Base-by-base conservation (phyloP, 1,139 yeast species). In the Candida sojae region DNA sequence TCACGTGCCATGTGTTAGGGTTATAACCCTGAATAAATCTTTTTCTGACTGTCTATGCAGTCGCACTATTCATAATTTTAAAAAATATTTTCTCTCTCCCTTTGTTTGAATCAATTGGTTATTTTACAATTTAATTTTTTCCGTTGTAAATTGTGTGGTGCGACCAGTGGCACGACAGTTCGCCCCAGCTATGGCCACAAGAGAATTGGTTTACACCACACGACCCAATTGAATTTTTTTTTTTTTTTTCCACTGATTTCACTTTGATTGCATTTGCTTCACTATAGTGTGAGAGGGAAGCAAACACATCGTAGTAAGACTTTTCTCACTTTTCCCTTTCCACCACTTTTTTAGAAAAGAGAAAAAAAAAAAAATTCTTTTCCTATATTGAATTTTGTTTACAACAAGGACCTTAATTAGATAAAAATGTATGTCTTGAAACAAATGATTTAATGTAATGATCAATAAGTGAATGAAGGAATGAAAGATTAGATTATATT, bases 391-490 rank as follows among this genome's bases (percentile, higher is more conserved):
- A 40, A 40, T 32, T 40, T 23, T 30, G 43, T 32, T 40, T 41
- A 33, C n/a, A 29, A 26, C 38, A 42, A 25, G 33, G 44, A 42
- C 39, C 35, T 43, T 36, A 41, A 50, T 46, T 48, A 51, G 52
- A 45, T 45, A 41, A 55, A 51, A 52, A 54, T 54, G 59, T 55
- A 55, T 53, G 58, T 55, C 28, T 8, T 21, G 28, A 35, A 4
- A 5, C 6, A 6, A 8, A 21, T 21, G 11, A 5, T 36, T 25
- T 36, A 25, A 11, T 25, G 39, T 17, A 36, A 9, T 36, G 39
- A 36, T 36, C 39, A 33, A 13, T 12, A 33, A 7, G 29, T 6
- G 9, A 8, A 26, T 26, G 29, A 8, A 26, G 3, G 21, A 17
- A 17, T 17, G 21, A 17, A 17, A 17, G 21, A 17, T 3, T 17